phyloP scores from a whole-genome alignment of 2,329 filamentous ascomycete species.

The Septoria linicola region DNA sequence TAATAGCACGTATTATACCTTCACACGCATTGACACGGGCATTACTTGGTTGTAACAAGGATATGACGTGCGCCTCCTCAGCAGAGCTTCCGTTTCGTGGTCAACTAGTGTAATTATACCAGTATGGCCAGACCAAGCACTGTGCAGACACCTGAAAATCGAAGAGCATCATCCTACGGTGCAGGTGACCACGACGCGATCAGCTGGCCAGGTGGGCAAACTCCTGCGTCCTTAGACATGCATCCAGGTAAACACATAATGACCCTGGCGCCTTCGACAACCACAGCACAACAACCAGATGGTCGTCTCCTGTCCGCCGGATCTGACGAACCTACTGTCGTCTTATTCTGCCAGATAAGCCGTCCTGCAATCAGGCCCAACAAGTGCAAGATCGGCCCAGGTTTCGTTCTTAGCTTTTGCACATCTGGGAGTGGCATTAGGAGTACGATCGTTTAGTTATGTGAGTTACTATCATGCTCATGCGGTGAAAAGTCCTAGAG shows the following conservation, averaged over 20 bases:
- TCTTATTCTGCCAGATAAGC: constrained; percentile 1
- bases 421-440: not conserved
- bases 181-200: too few relatives aligned
- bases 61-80: constrained; percentile 4
- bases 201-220: too few relatives aligned
- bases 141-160: too few relatives aligned
- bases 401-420: not conserved
- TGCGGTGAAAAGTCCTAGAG: not conserved
- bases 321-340: constrained; percentile 7
- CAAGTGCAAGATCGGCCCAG: constrained; percentile 3
- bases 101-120: not conserved
- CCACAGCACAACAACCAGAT: constrained; percentile 11
- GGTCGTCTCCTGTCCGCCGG: constrained; percentile 3
- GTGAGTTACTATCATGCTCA: not conserved
- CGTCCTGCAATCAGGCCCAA: constrained; percentile 20
- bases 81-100: not conserved
- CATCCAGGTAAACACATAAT: constrained; percentile 4
- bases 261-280: constrained; percentile 2
- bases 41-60: constrained; percentile 11
- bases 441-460: not conserved
- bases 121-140: not conserved
- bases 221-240: too few relatives aligned
- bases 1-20: constrained; percentile 11
- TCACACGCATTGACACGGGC: constrained; percentile 9
- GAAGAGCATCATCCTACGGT: too few relatives aligned